phyloP scores from a whole-genome alignment of 371 early-diverging fungal species.

The Rozella allomycis region DNA sequence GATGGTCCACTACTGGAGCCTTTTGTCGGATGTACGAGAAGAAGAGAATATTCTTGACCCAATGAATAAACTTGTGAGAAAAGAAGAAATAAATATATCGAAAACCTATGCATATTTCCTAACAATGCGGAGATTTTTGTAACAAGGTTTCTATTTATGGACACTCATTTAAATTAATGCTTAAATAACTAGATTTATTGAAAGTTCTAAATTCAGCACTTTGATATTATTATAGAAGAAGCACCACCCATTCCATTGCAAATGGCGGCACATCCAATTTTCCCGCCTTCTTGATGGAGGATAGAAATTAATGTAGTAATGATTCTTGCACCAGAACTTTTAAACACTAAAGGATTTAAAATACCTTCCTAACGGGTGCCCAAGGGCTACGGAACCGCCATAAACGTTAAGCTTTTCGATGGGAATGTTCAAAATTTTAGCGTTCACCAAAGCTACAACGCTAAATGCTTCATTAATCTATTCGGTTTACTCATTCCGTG shows the following conservation, averaged over 20 bases:
- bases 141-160: no score
- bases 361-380: slow-evolving; percentile 94
- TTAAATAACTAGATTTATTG: no score
- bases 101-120: no score
- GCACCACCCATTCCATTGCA: slow-evolving; percentile 95
- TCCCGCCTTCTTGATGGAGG: slow-evolving; percentile 40
- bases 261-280: slow-evolving; percentile 71
- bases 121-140: no score
- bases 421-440: slow-evolving; percentile 45
- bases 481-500: slow-evolving; percentile 50
- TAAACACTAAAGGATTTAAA: no score
- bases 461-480: slow-evolving; percentile 97
- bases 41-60: no score
- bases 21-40: no score
- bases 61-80: no score
- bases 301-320: slow-evolving; percentile 58
- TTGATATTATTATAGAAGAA: slow-evolving; percentile 66
- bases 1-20: no score
- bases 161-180: no score
- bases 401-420: slow-evolving; percentile 61
- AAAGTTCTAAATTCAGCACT: no score
- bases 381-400: slow-evolving; percentile 93
- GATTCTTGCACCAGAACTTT: slow-evolving; percentile 85
- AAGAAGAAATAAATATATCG: no score
- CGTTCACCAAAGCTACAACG: slow-evolving; percentile 79